Base-by-base conservation (phyloP, 2,329 filamentous ascomycete genomes). In the Sporothrix pseudoabietina region DNA sequence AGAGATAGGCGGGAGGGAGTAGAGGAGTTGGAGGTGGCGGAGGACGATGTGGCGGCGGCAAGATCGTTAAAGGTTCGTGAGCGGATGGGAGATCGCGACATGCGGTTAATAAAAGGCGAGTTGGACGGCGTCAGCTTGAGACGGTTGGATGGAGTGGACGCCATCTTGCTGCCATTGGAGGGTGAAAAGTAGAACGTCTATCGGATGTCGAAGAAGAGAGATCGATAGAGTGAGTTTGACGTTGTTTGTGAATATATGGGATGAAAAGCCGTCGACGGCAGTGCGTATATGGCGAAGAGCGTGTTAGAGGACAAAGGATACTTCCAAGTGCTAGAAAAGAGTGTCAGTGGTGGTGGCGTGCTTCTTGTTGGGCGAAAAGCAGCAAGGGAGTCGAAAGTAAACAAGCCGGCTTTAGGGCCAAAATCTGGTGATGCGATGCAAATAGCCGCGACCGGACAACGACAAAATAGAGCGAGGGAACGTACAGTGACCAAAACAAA, bases 41-140 rank as follows among this genome's bases (percentile, higher is more conserved):
- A 7, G 32, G 73, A 47, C 30, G 70, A 35, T 6, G 72, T 16
- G 12, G 72, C 44, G 12, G 57, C 10, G 16, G 74, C 61, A 9
- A 57, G 52, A 16, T 90, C 87, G 74, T 84, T 83, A 14, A 80
- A 77, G 63, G 80, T 74, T 71, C 86, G 85, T 63, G 83, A 82
- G 68, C 88, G 87, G 74, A 85, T 80, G 41, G 91, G 89, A 69
- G 92, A 91, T 79, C 91, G 88, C 22, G 88, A 83, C 47, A 88
- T 87, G 54, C 90, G 87, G 74, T 86, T 85, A 66, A 89, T 80
- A 78, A 88, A 90, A 72, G 93, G 92, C 73, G 93, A 94, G 80
- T 90, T 93, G 74, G 92, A 91, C 72, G 94, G 92, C 73, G 93
- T 94, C 77, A 91, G 82, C 83, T 89, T 92, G 77, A 92, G 84